Evolutionary conservation across 2,329 filamentous ascomycete species (phyloP), one percentile per base, ranked within the genome.

Genomic region (Mollisiaceae sp.): DNA sequence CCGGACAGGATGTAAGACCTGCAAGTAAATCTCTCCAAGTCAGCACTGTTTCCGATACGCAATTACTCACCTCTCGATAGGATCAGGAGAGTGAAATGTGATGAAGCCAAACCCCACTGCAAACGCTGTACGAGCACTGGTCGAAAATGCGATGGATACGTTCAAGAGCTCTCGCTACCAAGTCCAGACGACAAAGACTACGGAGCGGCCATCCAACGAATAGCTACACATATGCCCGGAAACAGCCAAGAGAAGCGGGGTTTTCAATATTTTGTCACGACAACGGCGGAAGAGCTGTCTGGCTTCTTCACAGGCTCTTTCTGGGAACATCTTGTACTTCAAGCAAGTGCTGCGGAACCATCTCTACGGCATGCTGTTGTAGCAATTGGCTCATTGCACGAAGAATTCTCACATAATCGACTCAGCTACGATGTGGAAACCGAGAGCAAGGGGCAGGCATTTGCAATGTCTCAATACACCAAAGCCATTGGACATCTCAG

Each of bases 331-430:
- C 65, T 73, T n/a, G 63, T 75, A 54, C 64, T 75, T 18, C 72
- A 74, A 67, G 72, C 70, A 22, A 70, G 72, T 59, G 43, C 60
- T 24, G 56, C 45, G 11, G 70, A 76, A 18, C 69, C 72, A 14
- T 66, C 72, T 61, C 62, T 76, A 24, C 65, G 72, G 14, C 72
- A 75, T 70, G 70, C 73, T 1, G 68, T 75, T 15, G 71, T 75
- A 59, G 74, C 72, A 5, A 74, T 75, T 54, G 72, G 71, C 4
- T 58, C 72, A 52, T 59, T 75, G 8, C 73, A 75, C 45, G 73
- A 75, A 54, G 67, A 74, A 9, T 76, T 75, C 27, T 41, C 67
- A 11, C 62, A 70, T 35, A 65, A 64, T 36, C 57, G 63, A 43
- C 20, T 69, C 11, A 56, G 59, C 24, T 59, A 67, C 50, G 62